Conservation (phyloP, 1,139 yeast species). For the Magnusiomyces suaveolens region DNA sequence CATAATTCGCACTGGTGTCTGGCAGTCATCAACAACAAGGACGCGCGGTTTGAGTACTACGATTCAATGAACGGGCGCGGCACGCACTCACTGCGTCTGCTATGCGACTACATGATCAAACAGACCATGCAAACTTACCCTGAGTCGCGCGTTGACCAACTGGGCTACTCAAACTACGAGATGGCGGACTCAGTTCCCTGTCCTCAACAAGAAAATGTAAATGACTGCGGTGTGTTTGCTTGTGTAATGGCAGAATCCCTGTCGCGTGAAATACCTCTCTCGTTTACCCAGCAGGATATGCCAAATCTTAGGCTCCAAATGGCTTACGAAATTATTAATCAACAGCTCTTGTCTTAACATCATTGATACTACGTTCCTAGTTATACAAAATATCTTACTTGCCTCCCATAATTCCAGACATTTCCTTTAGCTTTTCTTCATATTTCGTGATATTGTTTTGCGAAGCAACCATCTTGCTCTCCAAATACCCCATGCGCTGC, state of each 20-base stretch:
- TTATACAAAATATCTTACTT: neutral
- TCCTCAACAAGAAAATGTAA: constrained; percentile 86
- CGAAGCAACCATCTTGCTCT: constrained; percentile 47
- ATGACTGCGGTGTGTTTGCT: constrained; percentile 91
- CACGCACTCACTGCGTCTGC: constrained; percentile 40
- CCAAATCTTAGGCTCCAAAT: constrained; percentile 56
- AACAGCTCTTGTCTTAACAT: constrained; percentile 11
- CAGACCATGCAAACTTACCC: constrained; percentile 22
- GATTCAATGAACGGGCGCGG: constrained; percentile 67
- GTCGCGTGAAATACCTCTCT: constrained; percentile 36
- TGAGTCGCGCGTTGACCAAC: constrained; percentile 32
- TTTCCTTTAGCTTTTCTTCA: constrained; percentile 27
- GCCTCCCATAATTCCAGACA: constrained; percentile 3
- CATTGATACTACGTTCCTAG: neutral
- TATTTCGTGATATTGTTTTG: constrained; percentile 37
- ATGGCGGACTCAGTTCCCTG: constrained; percentile 33
- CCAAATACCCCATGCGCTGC: constrained; percentile 54
- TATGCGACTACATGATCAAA: constrained; percentile 43
- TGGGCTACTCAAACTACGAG: constrained; percentile 22
- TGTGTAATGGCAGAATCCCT: constrained; percentile 67
- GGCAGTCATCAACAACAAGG: constrained; percentile 60
- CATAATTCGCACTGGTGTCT: constrained; percentile 88
- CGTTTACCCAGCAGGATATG: constrained; percentile 65
- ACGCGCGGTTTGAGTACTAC: constrained; percentile 52
- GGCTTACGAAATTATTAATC: constrained; percentile 42